phyloP scores from a whole-genome alignment of 768 basidiomycete genomes.

The Lactarius vividus region DNA sequence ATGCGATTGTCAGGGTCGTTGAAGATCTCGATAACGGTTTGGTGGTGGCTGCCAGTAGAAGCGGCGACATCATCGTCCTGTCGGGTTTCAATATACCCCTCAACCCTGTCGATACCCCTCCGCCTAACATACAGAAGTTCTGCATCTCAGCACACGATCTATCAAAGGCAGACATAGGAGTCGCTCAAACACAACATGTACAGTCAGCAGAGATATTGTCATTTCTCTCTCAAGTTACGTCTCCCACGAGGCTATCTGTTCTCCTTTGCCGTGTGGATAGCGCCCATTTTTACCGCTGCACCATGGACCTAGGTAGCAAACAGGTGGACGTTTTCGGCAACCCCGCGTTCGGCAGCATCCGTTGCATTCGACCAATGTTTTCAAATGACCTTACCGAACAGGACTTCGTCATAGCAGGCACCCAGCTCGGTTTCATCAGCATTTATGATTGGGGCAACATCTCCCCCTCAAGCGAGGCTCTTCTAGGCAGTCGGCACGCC shows the following conservation, averaged over 20 bases:
- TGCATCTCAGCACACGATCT: conserved; percentile 9
- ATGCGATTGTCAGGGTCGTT: conserved; percentile 52
- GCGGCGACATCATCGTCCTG: conserved; percentile 60
- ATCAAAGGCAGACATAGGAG: not conserved
- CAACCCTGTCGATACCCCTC: conserved; percentile 8
- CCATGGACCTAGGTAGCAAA: conserved; percentile 35
- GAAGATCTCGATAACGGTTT: conserved; percentile 43
- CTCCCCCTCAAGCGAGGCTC: conserved; percentile 22
- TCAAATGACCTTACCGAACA: conserved; percentile 36
- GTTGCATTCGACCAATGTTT: conserved; percentile 50
- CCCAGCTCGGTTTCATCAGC: conserved; percentile 60
- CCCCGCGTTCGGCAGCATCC: conserved; percentile 49
- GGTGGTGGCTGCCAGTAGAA: conserved; percentile 50
- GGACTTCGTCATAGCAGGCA: conserved; percentile 61
- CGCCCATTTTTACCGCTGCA: conserved; percentile 51
- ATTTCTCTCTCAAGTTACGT: conserved; percentile 16
- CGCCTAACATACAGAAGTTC: conserved; percentile 3
- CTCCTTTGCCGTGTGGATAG: conserved; percentile 53
- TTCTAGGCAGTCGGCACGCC: conserved; percentile 46
- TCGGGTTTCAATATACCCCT: conserved; percentile 39
- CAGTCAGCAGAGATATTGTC: not conserved
- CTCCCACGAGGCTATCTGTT: conserved; percentile 34
- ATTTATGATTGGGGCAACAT: conserved; percentile 51
- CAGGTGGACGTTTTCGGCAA: conserved; percentile 50
- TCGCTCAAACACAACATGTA: not conserved